phyloP scores from a whole-genome alignment of 2,329 filamentous ascomycete species.

The Sporothrix schenckii region DNA sequence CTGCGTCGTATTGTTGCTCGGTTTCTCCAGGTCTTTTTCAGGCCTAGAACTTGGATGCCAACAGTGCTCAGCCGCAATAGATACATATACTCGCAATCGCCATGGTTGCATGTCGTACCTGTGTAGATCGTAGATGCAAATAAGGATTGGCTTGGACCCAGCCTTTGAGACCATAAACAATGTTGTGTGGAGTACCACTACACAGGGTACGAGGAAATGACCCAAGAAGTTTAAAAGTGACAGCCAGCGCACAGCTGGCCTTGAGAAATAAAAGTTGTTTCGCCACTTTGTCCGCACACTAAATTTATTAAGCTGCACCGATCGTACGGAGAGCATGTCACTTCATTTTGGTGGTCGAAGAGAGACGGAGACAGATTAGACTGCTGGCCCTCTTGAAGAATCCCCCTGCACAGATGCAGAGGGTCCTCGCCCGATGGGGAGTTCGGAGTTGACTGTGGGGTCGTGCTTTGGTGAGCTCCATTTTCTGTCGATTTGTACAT shows the following conservation, averaged over 20 bases:
- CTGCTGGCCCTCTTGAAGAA: conserved; percentile 12
- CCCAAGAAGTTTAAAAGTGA: background rate
- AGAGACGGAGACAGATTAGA: background rate
- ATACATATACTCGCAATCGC: background rate
- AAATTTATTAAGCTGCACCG: background rate
- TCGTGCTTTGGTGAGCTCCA: conserved; percentile 6
- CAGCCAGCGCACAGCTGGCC: background rate
- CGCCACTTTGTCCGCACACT: background rate
- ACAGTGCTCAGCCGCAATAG: background rate
- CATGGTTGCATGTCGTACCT: background rate
- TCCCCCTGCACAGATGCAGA: background rate
- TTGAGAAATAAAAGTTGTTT: background rate
- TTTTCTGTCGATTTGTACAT: conserved; percentile 7
- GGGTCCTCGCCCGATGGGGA: background rate
- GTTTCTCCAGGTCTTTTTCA: background rate
- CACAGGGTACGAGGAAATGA: background rate
- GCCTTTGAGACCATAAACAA: too few relatives aligned
- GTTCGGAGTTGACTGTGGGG: conserved; percentile 13
- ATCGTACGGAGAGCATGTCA: background rate
- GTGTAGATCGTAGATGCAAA: background rate
- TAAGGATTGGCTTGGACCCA: too few relatives aligned
- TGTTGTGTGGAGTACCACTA: background rate
- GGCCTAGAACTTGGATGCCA: conserved; percentile 7
- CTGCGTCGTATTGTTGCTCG: conserved; percentile 10
- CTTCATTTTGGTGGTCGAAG: background rate